Conservation (phyloP, 805 yeast genomes). For the Monosporozyma servazzii region DNA sequence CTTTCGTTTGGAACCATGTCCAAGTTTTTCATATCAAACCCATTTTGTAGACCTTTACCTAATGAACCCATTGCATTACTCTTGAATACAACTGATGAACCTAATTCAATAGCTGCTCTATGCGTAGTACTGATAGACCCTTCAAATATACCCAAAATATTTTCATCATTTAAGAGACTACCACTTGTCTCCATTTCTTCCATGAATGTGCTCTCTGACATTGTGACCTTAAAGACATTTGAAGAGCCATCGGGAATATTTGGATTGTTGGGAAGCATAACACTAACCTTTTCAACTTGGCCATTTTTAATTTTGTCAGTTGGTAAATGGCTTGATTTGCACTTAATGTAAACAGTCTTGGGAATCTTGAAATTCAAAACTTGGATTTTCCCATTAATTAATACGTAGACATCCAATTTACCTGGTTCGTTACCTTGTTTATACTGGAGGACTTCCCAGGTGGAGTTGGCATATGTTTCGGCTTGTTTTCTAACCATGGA, state of each 20-base stretch:
- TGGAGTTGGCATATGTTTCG: conserved; percentile 61
- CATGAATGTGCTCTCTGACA: conserved; percentile 57
- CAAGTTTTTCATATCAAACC: conserved; percentile 61
- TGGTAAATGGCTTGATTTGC: conserved; percentile 41
- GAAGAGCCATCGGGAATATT: conserved; percentile 31
- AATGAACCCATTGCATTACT: conserved; percentile 69
- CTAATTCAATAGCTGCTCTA: conserved; percentile 70
- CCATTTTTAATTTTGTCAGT: conserved; percentile 38
- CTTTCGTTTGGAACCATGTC: conserved; percentile 37
- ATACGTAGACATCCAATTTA: conserved; percentile 61
- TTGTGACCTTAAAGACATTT: conserved; percentile 49
- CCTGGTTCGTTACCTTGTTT: conserved; percentile 55
- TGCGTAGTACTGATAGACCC: conserved; percentile 57
- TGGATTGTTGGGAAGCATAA: conserved; percentile 63
- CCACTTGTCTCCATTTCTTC: conserved; percentile 50
- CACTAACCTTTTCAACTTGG: conserved; percentile 47
- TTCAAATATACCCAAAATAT: conserved; percentile 67
- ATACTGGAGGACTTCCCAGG: conserved; percentile 82
- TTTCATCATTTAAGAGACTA: conserved; percentile 53
- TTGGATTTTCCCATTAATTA: conserved; percentile 65
- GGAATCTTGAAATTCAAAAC: conserved; percentile 65
- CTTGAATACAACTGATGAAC: conserved; percentile 62
- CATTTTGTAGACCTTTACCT: conserved; percentile 76
- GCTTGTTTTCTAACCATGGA: conserved; percentile 69
- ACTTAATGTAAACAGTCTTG: conserved; percentile 59